Evolutionary conservation across 1,139 yeast genomes (phyloP).

Genomic region (Lodderomyces orthopsilosis): DNA sequence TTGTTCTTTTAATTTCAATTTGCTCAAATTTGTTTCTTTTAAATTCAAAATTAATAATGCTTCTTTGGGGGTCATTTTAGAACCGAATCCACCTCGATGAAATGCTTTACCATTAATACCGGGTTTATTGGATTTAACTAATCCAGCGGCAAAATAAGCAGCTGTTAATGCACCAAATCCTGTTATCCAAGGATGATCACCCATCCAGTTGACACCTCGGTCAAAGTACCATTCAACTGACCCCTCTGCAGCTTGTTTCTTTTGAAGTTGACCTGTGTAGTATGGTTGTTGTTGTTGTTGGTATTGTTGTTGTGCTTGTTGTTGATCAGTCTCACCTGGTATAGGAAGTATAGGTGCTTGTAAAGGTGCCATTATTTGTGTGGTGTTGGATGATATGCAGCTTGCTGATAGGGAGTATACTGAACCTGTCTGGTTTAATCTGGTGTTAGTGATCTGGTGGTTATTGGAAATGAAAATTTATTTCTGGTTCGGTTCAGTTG

Average conservation of each 20-base stretch:
- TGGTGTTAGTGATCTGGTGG: background rate
- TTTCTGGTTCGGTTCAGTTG: background rate
- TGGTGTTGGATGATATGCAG: background rate
- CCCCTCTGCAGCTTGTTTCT: slow-evolving; percentile 44
- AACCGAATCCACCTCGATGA: slow-evolving; percentile 83
- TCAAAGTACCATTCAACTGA: slow-evolving; percentile 68
- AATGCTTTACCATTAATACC: slow-evolving; percentile 73
- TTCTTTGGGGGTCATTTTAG: slow-evolving; percentile 86
- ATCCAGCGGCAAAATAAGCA: slow-evolving; percentile 65
- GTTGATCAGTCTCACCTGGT: slow-evolving; percentile 48
- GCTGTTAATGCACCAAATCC: slow-evolving; percentile 68
- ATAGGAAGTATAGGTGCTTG: slow-evolving; percentile 59
- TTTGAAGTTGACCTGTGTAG: slow-evolving; percentile 44
- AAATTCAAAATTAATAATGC: slow-evolving; percentile 86
- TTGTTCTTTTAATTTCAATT: slow-evolving; percentile 81
- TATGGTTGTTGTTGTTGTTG: slow-evolving; percentile 21
- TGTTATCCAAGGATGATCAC: slow-evolving; percentile 74
- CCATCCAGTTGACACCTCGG: slow-evolving; percentile 58
- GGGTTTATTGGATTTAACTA: slow-evolving; percentile 67
- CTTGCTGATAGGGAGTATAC: too few relatives aligned
- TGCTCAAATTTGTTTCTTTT: slow-evolving; percentile 73
- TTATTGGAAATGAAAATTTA: background rate
- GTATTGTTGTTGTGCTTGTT: slow-evolving; percentile 16
- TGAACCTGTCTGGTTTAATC: too few relatives aligned
- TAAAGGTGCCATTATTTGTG: slow-evolving; percentile 23